Evolutionary conservation across 805 yeast species (phyloP).

Genomic region (Myxozyma neglecta): DNA sequence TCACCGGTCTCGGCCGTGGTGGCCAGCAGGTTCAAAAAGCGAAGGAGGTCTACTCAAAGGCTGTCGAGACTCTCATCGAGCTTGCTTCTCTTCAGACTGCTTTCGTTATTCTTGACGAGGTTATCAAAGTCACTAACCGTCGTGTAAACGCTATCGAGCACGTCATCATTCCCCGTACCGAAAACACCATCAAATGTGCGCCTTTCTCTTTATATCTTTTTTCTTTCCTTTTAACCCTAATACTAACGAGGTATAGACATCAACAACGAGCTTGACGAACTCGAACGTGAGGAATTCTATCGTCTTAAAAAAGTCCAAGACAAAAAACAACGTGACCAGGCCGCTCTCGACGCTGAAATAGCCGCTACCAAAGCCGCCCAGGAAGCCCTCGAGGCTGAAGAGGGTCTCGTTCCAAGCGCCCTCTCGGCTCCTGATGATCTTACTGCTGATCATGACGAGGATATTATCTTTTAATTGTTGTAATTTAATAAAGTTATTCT

Average conservation of each 20-base stretch:
- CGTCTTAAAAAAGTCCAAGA: conserved; percentile 94
- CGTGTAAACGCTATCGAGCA: conserved; percentile 99
- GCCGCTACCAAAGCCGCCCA: conserved; percentile 32
- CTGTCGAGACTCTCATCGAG: conserved; percentile 95
- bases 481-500: background rate
- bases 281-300: conserved; percentile 97
- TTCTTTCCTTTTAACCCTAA: background rate
- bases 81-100: conserved; percentile 96
- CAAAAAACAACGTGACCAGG: conserved; percentile 81
- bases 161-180: conserved; percentile 96
- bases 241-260: conserved; percentile 51
- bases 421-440: conserved; percentile 36
- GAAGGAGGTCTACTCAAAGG: conserved; percentile 86
- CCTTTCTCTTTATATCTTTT: background rate
- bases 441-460: conserved; percentile 49
- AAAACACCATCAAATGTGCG: conserved; percentile 73
- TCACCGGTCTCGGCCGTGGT: conserved; percentile 97
- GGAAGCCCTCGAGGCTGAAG: conserved; percentile 35
- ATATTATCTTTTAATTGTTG: conserved; percentile 38
- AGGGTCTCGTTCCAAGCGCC: conserved; percentile 40
- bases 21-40: conserved; percentile 98
- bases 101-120: conserved; percentile 93
- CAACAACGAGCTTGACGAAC: conserved; percentile 93
- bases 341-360: conserved; percentile 52
- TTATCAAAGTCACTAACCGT: conserved; percentile 94